Conservation (phyloP, 2,329 filamentous ascomycete species). For the Aureobasidium leucospermi region DNA sequence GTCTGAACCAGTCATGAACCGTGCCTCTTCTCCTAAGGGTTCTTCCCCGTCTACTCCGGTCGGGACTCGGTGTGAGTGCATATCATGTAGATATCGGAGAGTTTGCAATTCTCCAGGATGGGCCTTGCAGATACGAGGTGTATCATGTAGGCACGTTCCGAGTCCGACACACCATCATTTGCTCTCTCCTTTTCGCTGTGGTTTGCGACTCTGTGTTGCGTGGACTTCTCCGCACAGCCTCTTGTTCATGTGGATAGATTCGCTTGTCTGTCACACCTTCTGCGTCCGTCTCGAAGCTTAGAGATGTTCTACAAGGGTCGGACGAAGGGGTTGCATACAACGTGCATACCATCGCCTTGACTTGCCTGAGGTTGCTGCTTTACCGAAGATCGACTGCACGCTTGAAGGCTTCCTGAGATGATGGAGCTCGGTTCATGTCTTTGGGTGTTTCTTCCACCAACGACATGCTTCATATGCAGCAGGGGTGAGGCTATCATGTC, state of each 20-base stretch:
- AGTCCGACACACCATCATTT: background rate
- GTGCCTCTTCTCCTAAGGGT: background rate
- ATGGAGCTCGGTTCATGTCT: background rate
- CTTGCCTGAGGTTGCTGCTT: background rate
- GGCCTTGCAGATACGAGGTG: constrained; percentile 3
- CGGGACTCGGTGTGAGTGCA: background rate
- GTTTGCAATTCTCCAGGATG: background rate
- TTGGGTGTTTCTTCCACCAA: constrained; percentile 1
- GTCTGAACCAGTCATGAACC: background rate
- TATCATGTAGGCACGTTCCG: constrained; percentile 5
- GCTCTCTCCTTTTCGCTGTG: background rate
- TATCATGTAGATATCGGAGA: background rate
- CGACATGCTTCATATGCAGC: background rate
- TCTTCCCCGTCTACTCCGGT: background rate
- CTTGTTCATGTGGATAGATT: constrained; percentile 2
- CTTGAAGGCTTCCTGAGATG: background rate
- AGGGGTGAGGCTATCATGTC: background rate
- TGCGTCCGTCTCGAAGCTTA: constrained; percentile 2
- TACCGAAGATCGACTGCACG: background rate
- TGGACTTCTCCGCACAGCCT: constrained; percentile 2
- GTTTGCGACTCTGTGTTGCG: background rate
- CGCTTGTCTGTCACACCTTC: constrained; percentile 1
- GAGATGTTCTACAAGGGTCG: background rate
- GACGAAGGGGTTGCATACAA: background rate
- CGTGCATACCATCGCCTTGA: background rate